Base-by-base conservation (phyloP, 108 stramenopile species). In the Skeletonema tropicum region DNA sequence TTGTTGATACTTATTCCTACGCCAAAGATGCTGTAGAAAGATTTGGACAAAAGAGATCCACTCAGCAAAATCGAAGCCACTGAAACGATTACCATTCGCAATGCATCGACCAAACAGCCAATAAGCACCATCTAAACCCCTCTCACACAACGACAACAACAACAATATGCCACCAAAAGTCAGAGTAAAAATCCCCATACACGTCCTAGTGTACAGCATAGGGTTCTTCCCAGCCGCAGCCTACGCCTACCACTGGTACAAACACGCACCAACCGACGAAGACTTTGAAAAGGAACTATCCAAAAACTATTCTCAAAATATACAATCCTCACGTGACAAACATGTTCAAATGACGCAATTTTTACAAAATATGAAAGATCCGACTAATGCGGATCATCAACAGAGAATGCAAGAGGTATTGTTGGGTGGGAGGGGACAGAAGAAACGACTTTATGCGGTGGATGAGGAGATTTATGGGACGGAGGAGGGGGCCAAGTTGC, bases 221-320 rank as follows among this genome's bases (percentile, higher is more conserved):
- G 74, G 66, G 6, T 77, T 85, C 41, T 38, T 79, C 6, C 86
- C 86, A 11, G 76, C 71, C 45, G 31, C 77, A 0, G 52, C 63
- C 29, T 87, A 81, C 64, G 83, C 83, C 8, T 79, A 79, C 64
- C 65, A 84, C 48, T 84, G 79, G 79, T 74, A 84, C 57, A 75
- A 79, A 66, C 80, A 84, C 68, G 61, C 73, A 6, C 79, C 77
- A 21, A 69, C 83, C 38, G 75, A 84, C 30, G 79, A 80, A 68
- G 75, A 84, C 45, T 75, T 80, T 31, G 79, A 84, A 66, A 45
- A 79, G 29, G 33, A 75, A 23, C 68, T 84, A 3, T 74, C 63
- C 39, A 52, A 80, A 61, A 84, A 84, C 59, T 84, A 84, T 60
- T 64, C 79, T 6, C 77, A 80, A 35, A 80, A 84, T 48, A 84